Evolutionary conservation across 2,329 filamentous ascomycete species (phyloP).

Genomic region (Exophiala lecanii-corni): DNA sequence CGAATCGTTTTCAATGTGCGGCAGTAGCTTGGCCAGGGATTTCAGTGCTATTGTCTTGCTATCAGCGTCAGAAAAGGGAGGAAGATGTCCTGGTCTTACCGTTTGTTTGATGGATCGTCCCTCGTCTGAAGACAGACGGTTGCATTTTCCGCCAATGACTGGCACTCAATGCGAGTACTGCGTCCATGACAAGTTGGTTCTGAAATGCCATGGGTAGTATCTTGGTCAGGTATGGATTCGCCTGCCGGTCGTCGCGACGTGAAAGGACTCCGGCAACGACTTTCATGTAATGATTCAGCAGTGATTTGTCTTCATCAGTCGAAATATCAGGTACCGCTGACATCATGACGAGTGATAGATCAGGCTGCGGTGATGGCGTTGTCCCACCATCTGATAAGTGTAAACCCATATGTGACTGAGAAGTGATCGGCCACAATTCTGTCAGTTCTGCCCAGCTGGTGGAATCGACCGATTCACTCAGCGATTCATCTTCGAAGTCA

Average conservation of each 20-base stretch:
- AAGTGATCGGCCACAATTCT: slow-evolving; percentile 22
- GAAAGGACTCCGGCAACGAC: slow-evolving; percentile 28
- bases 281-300: slow-evolving; percentile 31
- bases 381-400: slow-evolving; percentile 5
- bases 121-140: slow-evolving; percentile 28
- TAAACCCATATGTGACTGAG: not conserved
- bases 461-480: not conserved
- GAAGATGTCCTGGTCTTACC: too few relatives aligned
- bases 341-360: slow-evolving; percentile 11
- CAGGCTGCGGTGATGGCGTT: slow-evolving; percentile 5
- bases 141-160: slow-evolving; percentile 31
- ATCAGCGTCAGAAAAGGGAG: too few relatives aligned
- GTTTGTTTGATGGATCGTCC: slow-evolving; percentile 27
- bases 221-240: slow-evolving; percentile 28
- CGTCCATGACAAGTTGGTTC: slow-evolving; percentile 29
- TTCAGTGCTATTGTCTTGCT: slow-evolving; percentile 27
- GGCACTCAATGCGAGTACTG: slow-evolving; percentile 29
- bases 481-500: not conserved
- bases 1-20: slow-evolving; percentile 26
- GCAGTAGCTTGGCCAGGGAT: slow-evolving; percentile 26
- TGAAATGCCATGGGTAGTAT: slow-evolving; percentile 28
- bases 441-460: slow-evolving; percentile 2
- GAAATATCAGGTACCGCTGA: slow-evolving; percentile 25
- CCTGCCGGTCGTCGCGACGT: slow-evolving; percentile 23
- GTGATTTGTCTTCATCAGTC: slow-evolving; percentile 28